A percentile compares a stretch with the other conserved stretches of the same genome.
phyloP scores from a whole-genome alignment of 495 filamentous ascomycete species.

The Podospora pseudopauciseta region DNA sequence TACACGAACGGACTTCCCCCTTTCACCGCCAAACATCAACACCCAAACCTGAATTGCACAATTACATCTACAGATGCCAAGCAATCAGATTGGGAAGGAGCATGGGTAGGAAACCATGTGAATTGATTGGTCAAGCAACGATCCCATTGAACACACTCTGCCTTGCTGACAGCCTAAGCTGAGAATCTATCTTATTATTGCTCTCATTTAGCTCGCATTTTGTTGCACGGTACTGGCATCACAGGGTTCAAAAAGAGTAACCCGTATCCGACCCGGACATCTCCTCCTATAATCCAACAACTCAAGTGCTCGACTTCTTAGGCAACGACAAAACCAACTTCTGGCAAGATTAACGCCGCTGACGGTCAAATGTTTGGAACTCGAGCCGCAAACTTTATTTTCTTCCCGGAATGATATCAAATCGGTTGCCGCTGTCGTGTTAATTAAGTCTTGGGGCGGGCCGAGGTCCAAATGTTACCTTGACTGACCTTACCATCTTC shows the following conservation, averaged over 20 bases:
- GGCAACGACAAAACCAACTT: not conserved
- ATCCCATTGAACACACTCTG: not conserved
- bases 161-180: not conserved
- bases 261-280: not conserved
- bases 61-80: not conserved
- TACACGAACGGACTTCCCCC: not conserved
- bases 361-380: not conserved
- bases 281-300: not conserved
- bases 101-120: not conserved
- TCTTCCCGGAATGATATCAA: not conserved
- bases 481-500: not conserved
- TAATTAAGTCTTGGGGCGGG: too few relatives aligned
- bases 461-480: not conserved
- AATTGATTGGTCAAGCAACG: not conserved
- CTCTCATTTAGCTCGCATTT: not conserved
- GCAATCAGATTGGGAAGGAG: not conserved
- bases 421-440: not conserved
- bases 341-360: not conserved
- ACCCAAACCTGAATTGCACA: not conserved
- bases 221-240: not conserved
- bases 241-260: not conserved
- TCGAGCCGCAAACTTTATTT: not conserved
- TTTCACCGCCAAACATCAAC: not conserved
- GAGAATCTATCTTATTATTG: not conserved
- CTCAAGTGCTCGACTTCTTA: not conserved